Base-by-base conservation (phyloP, 108 stramenopile genomes). In the Discostella pseudostelligera region DNA sequence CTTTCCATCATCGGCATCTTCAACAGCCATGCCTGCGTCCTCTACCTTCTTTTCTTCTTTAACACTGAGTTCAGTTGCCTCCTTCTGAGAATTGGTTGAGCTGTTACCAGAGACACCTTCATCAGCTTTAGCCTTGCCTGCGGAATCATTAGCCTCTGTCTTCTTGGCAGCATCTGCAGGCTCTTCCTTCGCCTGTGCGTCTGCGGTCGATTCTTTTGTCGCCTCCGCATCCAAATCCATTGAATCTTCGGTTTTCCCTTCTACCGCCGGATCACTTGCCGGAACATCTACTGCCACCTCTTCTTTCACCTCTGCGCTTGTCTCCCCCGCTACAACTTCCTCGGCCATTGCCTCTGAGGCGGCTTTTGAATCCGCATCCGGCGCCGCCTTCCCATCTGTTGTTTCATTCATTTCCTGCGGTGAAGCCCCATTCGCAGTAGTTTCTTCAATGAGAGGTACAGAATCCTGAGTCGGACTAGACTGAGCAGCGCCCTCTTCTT, bases 21-120 rank as follows among this genome's bases (percentile, higher is more conserved):
- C 56, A 39, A 59, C 48, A 24, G 65, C 39, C 16, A 48, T 42
- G 7, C 59, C 44, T 3, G 37, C 25, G 25, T 26, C 36, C 3
- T 62, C 73, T 6, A 70, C 67, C 32, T 63, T 39, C 46, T 69
- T 78, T 43, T 70, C 65, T 53, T 81, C 79, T 24, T 72, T 70
- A 39, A 70, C 65, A 53, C 56, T 74, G 17, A 64, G 49, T 50
- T 82, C 46, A 39, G 67, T 4, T 58, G 59, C 19, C 20, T 42
- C 61, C 42, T 68, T 32, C 54, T 35, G 62, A 44, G 61, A 51
- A 63, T 35, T 0, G 37, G 40, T 40, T 21, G 50, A 49, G 32
- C 59, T 51, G n/a, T 63, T 19, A 19, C 35, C 44, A 4, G 61
- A 44, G 12, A 19, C 32, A 25, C 21, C 36, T 16, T 72, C 46